Evolutionary conservation across 176 grass and related monocot species (phyloP).

Genomic region (Triticum turgidum): DNA sequence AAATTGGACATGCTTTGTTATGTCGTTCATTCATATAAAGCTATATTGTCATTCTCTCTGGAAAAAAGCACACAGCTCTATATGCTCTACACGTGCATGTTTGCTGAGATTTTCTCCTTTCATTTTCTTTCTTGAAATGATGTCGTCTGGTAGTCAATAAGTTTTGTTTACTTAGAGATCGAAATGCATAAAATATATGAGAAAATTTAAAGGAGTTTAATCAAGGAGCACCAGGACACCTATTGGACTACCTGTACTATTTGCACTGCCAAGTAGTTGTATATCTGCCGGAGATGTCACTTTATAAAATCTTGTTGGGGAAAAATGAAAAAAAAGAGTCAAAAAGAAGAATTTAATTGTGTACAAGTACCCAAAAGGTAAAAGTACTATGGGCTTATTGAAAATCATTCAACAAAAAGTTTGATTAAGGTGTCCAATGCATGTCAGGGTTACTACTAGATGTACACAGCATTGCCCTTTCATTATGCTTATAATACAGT

Average conservation of each 20-base stretch:
- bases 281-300: neutral
- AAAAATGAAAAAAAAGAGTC: neutral
- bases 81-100: neutral
- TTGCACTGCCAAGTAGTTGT: neutral
- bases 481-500: neutral
- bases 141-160: neutral
- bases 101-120: neutral
- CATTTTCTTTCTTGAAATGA: neutral
- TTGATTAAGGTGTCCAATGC: neutral
- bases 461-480: neutral
- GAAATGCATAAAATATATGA: neutral
- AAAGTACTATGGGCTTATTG: constrained; percentile 33
- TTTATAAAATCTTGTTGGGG: neutral
- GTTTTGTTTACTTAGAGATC: neutral
- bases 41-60: neutral
- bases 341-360: constrained; percentile 30
- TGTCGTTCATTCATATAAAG: neutral
- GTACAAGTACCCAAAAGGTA: constrained; percentile 47
- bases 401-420: constrained; percentile 18
- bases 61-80: neutral
- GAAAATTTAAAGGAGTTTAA: neutral
- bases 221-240: neutral
- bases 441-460: neutral
- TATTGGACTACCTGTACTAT: neutral
- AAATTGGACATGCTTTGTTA: neutral